Base-by-base conservation (phyloP, 225 moss, liverwort and hornwort genomes). In the Asterella californica region DNA sequence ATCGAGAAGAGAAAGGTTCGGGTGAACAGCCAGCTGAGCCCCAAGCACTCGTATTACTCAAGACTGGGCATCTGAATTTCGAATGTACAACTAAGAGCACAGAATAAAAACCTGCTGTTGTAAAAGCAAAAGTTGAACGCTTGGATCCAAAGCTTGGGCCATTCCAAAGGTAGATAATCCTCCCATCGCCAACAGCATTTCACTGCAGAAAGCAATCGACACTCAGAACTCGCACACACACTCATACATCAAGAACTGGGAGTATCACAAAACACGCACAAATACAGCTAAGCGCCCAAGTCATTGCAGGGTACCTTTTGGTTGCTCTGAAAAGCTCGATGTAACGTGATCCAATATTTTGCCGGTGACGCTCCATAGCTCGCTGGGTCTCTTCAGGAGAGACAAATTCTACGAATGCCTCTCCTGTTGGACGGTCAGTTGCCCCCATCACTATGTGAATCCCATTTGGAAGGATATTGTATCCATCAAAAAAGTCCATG, bases 311-410 rank as follows among this genome's bases (percentile, higher is more conserved):
- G 2, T 79, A 99, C 99, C 99, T 99, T 82, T 92, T 99, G 12
- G 99, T 95, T 74, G 95, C 99, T 92, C 99, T 90, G 55, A 99
- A 99, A 27, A 99, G 87, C 85, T 99, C 99, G 64, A 99, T 95
- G 68, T 95, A 99, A 22, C 99, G 95, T 61, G 99, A 99, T 50
- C 99, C 99, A 72, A 99, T 99, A 82, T 99, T 99, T 85, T 99
- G 95, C 77, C 99, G 88, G 81, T 99, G 99, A 37, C 95, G 99
- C 90, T 99, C 99, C 99, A 99, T 99, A n/a, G 92, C 99, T 75
- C 95, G 92, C 87, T 95, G 99, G 45, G 99, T 91, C 90, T 99
- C 99, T 34, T 99, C 95, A 30, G 99, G 82, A 49, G 95, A 88
- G 32, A 92, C 88, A 74, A 99, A 99, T 88, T 99, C 99, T 86